A percentile compares a stretch with the other conserved stretches of the same genome.
Evolutionary conservation across 441 rosid species (phyloP).

Genomic region (Geranium incanum): DNA sequence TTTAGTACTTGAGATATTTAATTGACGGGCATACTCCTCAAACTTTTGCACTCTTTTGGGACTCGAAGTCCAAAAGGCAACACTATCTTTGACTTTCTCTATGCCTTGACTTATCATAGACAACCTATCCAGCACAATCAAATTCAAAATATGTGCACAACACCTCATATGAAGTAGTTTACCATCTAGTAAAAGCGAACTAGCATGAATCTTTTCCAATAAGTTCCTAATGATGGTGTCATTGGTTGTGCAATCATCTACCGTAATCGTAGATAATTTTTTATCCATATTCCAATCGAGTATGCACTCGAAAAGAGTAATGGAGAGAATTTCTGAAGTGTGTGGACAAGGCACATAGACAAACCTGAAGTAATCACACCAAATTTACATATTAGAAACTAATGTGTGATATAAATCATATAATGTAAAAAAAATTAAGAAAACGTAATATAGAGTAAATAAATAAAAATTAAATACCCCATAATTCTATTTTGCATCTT

Average conservation of each 20-base stretch:
- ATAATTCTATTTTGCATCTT: not conserved
- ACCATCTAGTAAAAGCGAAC: not conserved
- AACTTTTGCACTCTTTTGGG: not conserved
- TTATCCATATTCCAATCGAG: not conserved
- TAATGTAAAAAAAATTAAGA: not conserved
- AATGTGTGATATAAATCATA: not conserved
- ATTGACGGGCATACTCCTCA: not conserved
- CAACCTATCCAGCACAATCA: slow-evolving; percentile 15
- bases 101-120: not conserved
- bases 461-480: not conserved
- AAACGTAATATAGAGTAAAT: not conserved
- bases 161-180: slow-evolving; percentile 10
- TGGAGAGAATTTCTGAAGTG: not conserved
- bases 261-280: not conserved
- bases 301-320: not conserved
- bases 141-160: slow-evolving; percentile 16
- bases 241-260: not conserved
- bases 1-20: not conserved
- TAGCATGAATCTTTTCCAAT: not conserved
- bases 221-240: not conserved
- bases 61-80: not conserved
- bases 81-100: slow-evolving; percentile 15
- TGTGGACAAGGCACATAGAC: not conserved
- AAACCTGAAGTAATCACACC: not conserved
- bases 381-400: not conserved